These are phyloP conservation scores for Pseudogymnoascus sp. DNA, from an alignment of 2,329 filamentous ascomycete genomes.

Conservation along the genomic window DNA sequence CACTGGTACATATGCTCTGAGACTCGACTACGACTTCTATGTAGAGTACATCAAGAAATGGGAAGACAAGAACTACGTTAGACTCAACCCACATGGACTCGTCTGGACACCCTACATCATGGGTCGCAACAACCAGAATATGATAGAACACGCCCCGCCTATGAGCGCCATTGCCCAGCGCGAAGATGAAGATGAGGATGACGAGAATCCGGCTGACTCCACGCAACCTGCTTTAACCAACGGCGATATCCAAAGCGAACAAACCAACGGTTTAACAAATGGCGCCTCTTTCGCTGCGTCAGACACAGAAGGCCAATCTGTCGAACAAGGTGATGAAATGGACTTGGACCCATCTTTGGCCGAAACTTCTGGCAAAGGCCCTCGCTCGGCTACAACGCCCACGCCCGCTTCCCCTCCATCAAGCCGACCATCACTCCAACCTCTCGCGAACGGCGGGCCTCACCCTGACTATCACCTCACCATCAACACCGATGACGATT, in stretches of 20 bases:
- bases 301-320: background rate
- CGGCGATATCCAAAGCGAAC: background rate
- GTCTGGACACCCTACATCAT: conserved; percentile 97
- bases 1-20: conserved; percentile 81
- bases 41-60: conserved; percentile 81
- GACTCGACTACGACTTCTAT: conserved; percentile 79
- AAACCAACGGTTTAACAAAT: background rate
- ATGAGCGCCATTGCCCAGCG: conserved; percentile 82
- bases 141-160: conserved; percentile 73
- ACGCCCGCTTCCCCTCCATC: background rate
- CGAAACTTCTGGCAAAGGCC: background rate
- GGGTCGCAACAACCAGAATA: conserved; percentile 74
- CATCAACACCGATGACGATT: background rate
- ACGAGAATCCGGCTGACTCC: conserved; percentile 11
- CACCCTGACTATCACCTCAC: background rate
- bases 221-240: conserved; percentile 15
- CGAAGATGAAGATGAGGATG: conserved; percentile 51
- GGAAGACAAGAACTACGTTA: conserved; percentile 81
- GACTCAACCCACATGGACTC: conserved; percentile 68
- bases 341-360: background rate
- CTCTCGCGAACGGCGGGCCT: background rate
- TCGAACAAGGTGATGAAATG: background rate
- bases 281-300: background rate
- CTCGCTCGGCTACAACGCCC: background rate
- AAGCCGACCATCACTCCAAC: background rate